Evolutionary conservation across 2,329 filamentous ascomycete genomes (phyloP).

Genomic region (Hysterium pulicare): DNA sequence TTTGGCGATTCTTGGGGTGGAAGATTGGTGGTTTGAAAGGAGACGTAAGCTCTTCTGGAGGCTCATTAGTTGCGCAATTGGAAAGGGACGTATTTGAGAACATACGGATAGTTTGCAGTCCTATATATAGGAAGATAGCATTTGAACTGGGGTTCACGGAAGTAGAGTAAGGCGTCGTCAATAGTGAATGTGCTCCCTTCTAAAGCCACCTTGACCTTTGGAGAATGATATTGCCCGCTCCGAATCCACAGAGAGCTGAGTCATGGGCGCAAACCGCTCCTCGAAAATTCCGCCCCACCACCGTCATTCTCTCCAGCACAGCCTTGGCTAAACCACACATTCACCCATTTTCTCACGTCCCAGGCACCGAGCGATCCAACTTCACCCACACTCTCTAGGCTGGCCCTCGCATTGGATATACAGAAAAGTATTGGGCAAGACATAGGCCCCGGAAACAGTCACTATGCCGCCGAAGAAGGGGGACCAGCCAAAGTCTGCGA

Average conservation of each 20-base stretch:
- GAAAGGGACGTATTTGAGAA: no score
- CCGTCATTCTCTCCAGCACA: conserved; percentile 33
- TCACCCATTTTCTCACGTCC: conserved; percentile 2
- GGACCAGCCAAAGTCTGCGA: conserved; percentile 50
- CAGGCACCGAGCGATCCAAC: conserved; percentile 15
- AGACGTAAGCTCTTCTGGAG: neutral
- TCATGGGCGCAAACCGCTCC: conserved; percentile 9
- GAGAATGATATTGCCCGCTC: conserved; percentile 9
- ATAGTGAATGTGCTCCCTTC: neutral
- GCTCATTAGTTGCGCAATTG: conserved; percentile 1
- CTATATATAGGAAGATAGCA: no score
- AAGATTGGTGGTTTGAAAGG: neutral
- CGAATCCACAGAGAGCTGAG: neutral
- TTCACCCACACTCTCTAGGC: conserved; percentile 14
- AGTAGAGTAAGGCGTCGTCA: no score
- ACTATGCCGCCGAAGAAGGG: conserved; percentile 70
- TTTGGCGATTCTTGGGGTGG: neutral
- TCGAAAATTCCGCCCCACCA: conserved; percentile 11
- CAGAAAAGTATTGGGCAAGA: no score
- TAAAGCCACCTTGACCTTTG: conserved; percentile 22
- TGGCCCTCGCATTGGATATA: no score
- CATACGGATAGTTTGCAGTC: no score
- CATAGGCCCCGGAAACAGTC: no score
- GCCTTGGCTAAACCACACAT: conserved; percentile 8
- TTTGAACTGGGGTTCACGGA: no score